Conservation (phyloP, 805 yeast genomes). For the Saccharomycopsis sp. region DNA sequence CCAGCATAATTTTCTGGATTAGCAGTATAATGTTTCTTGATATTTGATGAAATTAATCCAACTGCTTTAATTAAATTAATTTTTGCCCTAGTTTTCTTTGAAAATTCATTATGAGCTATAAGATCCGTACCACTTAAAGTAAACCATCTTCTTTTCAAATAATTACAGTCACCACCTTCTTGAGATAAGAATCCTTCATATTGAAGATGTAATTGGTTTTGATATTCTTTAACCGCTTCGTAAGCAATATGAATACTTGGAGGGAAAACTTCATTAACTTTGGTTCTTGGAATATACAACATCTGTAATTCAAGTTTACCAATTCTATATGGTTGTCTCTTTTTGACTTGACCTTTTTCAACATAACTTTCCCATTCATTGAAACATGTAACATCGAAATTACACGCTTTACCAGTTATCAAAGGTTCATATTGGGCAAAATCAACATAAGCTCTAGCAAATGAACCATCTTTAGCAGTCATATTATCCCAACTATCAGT, state of each 20-base stretch:
- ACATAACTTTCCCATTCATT: slow-evolving; percentile 69
- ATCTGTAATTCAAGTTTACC: slow-evolving; percentile 61
- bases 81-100: slow-evolving; percentile 60
- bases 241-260: slow-evolving; percentile 51
- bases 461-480: slow-evolving; percentile 82
- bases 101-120: slow-evolving; percentile 64
- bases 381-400: slow-evolving; percentile 49
- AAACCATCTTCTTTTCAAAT: slow-evolving; percentile 66
- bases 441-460: slow-evolving; percentile 65
- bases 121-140: slow-evolving; percentile 61
- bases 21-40: slow-evolving; percentile 25
- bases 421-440: slow-evolving; percentile 47
- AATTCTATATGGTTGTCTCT: slow-evolving; percentile 43
- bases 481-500: slow-evolving; percentile 50
- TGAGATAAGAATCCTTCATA: slow-evolving; percentile 72
- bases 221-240: slow-evolving; percentile 30
- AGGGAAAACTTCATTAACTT: slow-evolving; percentile 54
- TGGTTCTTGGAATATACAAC: slow-evolving; percentile 57
- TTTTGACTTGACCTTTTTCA: slow-evolving; percentile 23
- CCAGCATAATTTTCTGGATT: slow-evolving; percentile 15
- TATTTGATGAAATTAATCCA: slow-evolving; percentile 21
- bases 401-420: slow-evolving; percentile 41
- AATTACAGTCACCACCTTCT: slow-evolving; percentile 82
- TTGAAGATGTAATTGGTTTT: slow-evolving; percentile 25
- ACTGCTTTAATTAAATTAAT: slow-evolving; percentile 65